A percentile compares a stretch with the other conserved stretches of the same genome.
These are phyloP conservation scores for Chaetomium olivaceum DNA, from an alignment of 2,329 filamentous ascomycete genomes.

Conservation along the genomic window DNA sequence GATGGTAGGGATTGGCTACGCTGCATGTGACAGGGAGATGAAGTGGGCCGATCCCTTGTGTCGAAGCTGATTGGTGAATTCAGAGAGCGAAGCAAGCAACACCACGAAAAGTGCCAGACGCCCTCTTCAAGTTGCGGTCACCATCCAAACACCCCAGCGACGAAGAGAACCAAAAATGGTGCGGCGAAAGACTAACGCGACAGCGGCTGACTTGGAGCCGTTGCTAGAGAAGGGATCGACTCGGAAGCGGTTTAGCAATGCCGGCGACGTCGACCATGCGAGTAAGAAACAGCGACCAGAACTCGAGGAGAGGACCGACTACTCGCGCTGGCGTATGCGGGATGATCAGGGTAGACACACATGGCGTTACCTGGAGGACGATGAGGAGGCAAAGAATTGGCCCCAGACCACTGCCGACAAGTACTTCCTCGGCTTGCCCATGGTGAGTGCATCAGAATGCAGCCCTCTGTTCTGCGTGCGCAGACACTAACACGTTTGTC, in stretches of 20 bases:
- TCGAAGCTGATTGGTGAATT: slow-evolving; percentile 21
- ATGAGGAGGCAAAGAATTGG: slow-evolving; percentile 71
- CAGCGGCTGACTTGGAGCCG: slow-evolving; percentile 16
- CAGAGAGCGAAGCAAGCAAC: not conserved
- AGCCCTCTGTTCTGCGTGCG: not conserved
- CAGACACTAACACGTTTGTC: not conserved
- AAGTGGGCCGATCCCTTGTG: not conserved
- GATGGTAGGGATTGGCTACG: not conserved
- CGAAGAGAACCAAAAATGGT: slow-evolving; percentile 24
- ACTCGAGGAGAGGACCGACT: slow-evolving; percentile 68
- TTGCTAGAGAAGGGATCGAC: slow-evolving; percentile 28
- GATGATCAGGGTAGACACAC: slow-evolving; percentile 85
- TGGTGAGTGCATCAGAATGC: slow-evolving; percentile 52
- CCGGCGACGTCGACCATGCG: slow-evolving; percentile 37
- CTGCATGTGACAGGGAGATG: not conserved
- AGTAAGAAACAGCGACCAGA: slow-evolving; percentile 50
- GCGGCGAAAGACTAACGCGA: slow-evolving; percentile 25
- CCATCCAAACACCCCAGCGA: not conserved
- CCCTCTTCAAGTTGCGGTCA: not conserved
- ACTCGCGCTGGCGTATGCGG: slow-evolving; percentile 77
- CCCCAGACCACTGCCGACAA: slow-evolving; percentile 88
- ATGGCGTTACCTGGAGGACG: slow-evolving; percentile 86
- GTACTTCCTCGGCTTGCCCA: slow-evolving; percentile 77
- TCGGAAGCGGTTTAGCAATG: slow-evolving; percentile 48
- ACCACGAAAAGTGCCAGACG: not conserved